These are phyloP conservation scores for Annulohypoxylon truncatum DNA, from an alignment of 2,329 filamentous ascomycete genomes.

Conservation along the genomic window DNA sequence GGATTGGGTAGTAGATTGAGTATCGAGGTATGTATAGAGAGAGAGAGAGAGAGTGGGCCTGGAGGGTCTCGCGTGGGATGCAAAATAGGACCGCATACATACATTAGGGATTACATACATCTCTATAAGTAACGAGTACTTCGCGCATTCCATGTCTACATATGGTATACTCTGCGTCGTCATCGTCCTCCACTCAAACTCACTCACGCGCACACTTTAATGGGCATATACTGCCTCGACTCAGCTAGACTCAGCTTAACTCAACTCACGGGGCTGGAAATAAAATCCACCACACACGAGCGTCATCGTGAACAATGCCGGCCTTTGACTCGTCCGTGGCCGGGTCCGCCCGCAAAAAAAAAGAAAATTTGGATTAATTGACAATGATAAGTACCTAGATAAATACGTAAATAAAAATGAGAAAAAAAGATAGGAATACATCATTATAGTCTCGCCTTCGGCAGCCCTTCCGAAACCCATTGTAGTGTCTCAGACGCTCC, in stretches of 20 bases:
- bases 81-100: slow-evolving; percentile 14
- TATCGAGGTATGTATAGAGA: background rate
- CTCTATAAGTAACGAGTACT: slow-evolving; percentile 7
- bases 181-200: background rate
- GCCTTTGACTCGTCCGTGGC: slow-evolving; percentile 2
- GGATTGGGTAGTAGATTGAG: slow-evolving; percentile 14
- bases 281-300: background rate
- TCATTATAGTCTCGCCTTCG: slow-evolving; percentile 8
- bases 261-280: slow-evolving; percentile 10
- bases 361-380: background rate
- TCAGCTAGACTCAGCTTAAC: slow-evolving; percentile 26
- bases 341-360: slow-evolving; percentile 20
- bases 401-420: background rate
- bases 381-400: background rate
- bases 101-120: slow-evolving; percentile 6
- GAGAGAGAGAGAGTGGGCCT: background rate
- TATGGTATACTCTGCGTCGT: slow-evolving; percentile 19
- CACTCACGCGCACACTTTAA: background rate
- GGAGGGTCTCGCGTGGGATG: slow-evolving; percentile 10
- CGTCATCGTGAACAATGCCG: background rate
- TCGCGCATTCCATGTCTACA: slow-evolving; percentile 2
- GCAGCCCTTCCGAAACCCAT: slow-evolving; percentile 21
- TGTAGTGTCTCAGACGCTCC: slow-evolving; percentile 13
- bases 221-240: background rate
- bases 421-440: background rate